A percentile compares a stretch with the other conserved stretches of the same genome.
These are phyloP conservation scores for Proliferodiscus dingleyae DNA, from an alignment of 2,329 filamentous ascomycete species.

Conservation along the genomic window DNA sequence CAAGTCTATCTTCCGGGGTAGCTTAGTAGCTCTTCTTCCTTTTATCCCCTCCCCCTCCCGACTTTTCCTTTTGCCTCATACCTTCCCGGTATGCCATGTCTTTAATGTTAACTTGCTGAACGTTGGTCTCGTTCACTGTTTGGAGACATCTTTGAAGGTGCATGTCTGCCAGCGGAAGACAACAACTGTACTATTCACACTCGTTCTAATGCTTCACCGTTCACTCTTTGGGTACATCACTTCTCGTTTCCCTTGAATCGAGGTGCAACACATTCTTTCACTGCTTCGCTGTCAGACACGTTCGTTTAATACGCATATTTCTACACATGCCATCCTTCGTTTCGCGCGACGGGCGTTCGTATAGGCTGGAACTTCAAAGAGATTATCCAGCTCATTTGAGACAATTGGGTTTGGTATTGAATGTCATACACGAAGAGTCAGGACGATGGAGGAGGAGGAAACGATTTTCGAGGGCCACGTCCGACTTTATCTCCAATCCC, in stretches of 20 bases:
- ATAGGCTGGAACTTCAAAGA: neutral
- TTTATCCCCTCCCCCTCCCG: slow-evolving; percentile 2
- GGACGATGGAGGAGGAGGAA: neutral
- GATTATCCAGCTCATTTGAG: neutral
- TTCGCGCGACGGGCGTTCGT: neutral
- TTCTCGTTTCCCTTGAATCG: neutral
- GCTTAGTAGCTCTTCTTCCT: neutral
- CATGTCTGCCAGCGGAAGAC: neutral
- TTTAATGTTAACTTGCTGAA: slow-evolving; percentile 1
- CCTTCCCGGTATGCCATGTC: neutral
- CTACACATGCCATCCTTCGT: slow-evolving; percentile 1
- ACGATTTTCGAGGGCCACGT: neutral
- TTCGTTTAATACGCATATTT: too few species aligned
- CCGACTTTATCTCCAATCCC: too few species aligned
- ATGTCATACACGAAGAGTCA: slow-evolving; percentile 2
- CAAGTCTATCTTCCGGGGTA: neutral
- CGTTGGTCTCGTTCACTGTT: neutral
- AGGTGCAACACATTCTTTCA: neutral
- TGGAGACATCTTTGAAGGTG: neutral
- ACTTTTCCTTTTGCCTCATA: neutral
- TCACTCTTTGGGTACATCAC: neutral
- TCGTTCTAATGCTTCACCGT: neutral
- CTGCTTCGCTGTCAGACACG: slow-evolving; percentile 1
- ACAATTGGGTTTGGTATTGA: neutral
- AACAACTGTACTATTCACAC: neutral